A percentile compares a stretch with the other conserved stretches of the same genome.
These are phyloP conservation scores for Hypoxylon sp. DNA, from an alignment of 2,329 filamentous ascomycete genomes.

Conservation along the genomic window DNA sequence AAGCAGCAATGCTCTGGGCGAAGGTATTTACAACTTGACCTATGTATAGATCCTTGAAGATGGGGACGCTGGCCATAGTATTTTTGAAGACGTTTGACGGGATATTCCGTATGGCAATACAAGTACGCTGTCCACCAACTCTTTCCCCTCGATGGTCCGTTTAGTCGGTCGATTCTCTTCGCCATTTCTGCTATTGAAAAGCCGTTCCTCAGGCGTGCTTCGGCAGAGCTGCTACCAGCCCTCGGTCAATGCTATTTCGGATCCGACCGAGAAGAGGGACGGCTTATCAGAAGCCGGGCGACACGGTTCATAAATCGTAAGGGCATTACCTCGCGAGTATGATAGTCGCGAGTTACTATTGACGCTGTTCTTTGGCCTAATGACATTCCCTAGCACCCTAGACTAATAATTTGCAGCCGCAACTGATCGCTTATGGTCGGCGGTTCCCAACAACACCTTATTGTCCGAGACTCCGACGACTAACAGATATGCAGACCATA, in stretches of 20 bases:
- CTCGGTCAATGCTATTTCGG: neutral
- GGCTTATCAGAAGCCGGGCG: neutral
- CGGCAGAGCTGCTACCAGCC: neutral
- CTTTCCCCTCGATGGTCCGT: too few species aligned
- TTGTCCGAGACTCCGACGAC: too few species aligned
- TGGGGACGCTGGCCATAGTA: neutral
- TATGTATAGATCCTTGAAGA: neutral
- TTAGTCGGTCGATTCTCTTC: neutral
- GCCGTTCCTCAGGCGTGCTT: neutral
- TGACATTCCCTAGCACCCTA: neutral
- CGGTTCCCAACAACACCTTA: neutral
- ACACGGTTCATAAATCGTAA: neutral
- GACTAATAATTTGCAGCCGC: neutral
- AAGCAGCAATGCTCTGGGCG: neutral
- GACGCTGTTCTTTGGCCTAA: neutral
- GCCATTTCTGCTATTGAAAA: neutral
- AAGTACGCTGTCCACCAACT: neutral
- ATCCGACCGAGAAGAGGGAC: neutral
- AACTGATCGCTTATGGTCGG: neutral
- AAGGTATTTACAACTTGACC: too few species aligned
- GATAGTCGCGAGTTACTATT: neutral
- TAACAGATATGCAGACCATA: too few species aligned
- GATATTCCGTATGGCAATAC: neutral
- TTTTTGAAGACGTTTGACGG: neutral
- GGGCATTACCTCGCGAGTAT: neutral